Base-by-base conservation (phyloP, 2,329 filamentous ascomycete species). In the Aphanocladium album region DNA sequence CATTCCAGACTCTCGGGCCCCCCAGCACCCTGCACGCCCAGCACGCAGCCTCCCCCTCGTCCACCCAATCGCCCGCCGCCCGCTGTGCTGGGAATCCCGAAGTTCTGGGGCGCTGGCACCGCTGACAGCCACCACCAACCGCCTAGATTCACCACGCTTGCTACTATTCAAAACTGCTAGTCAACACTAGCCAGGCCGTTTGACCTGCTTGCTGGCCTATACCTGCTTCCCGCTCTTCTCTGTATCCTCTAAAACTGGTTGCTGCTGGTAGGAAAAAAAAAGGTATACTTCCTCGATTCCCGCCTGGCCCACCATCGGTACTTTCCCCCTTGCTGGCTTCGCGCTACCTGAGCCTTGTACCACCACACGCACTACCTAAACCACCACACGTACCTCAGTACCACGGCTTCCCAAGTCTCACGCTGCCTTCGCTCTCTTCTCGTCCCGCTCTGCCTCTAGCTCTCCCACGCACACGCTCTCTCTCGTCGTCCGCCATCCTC, bases 81-180 rank as follows among this genome's bases (percentile, higher is more conserved):
- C 56, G 43, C 37, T 23, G 56, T 37, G 56, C 56, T 58, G 56
- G 56, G 56, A 58, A 58, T 52, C 46, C 56, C 56, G 46, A 50
- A 46, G 11, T 8, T 52, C 37, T 59, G 56, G 56, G 57, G 49
- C 37, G 37, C 25, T 45, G 37, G 14, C 39, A 33, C 21, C 53
- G 25, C 27, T 30, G 17, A 47, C 30, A 53, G 30, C 50, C 43
- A 25, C 54, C 12, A 4, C 30, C 39, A 37, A 25, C 30, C 54
- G 12, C 17, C 23, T 17, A 27, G 35, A 39, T 39, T 12, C 35
- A 39, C 35, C 9, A 12, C 35, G 16, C 35, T 30, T 30, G 5
- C 5, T 30, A 39, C 35, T 17, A 39, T 39, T 39, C 35, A 39
- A 17, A 12, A 39, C 16, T 39, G 35, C 30, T 30, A 30, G 5